A percentile compares a stretch with the other conserved stretches of the same genome.
phyloP scores from a whole-genome alignment of 306 rosid genomes.

The Gillenia trifoliata region DNA sequence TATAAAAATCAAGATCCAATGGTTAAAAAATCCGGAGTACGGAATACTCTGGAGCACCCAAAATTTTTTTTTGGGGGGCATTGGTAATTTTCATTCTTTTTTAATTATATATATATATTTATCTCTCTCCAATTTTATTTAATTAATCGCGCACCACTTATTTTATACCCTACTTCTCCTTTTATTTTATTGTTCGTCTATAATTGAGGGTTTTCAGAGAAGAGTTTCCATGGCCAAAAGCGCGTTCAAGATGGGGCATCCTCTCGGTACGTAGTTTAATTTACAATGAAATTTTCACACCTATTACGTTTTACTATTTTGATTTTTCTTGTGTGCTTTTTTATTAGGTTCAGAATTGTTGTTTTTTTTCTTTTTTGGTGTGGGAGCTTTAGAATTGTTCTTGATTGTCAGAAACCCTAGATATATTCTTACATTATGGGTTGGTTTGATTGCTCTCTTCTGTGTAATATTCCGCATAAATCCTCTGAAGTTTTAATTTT shows the following conservation, averaged over 20 bases:
- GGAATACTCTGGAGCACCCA: no score
- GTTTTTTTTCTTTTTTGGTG: background rate
- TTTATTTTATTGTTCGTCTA: background rate
- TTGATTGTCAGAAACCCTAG: background rate
- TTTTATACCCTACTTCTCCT: constrained; percentile 10
- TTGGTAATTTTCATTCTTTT: no score
- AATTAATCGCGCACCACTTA: background rate
- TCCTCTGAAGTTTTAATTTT: background rate
- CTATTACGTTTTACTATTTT: background rate
- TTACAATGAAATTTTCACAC: background rate
- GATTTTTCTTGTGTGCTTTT: background rate
- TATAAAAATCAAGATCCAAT: no score
- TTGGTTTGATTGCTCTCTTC: background rate
- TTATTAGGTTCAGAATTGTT: background rate
- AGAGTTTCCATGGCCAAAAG: constrained; percentile 30
- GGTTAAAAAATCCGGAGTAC: no score
- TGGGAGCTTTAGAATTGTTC: background rate
- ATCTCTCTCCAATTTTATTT: no score
- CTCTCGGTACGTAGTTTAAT: constrained; percentile 36
- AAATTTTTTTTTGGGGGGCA: no score
- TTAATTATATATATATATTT: no score
- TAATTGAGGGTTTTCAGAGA: constrained; percentile 15
- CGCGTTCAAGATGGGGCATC: constrained; percentile 40
- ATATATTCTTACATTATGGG: background rate
- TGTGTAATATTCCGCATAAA: background rate